Evolutionary conservation across 179 eudicot species (phyloP), one percentile per base, ranked within the genome.

Genomic region (Spinacia oleracea): DNA sequence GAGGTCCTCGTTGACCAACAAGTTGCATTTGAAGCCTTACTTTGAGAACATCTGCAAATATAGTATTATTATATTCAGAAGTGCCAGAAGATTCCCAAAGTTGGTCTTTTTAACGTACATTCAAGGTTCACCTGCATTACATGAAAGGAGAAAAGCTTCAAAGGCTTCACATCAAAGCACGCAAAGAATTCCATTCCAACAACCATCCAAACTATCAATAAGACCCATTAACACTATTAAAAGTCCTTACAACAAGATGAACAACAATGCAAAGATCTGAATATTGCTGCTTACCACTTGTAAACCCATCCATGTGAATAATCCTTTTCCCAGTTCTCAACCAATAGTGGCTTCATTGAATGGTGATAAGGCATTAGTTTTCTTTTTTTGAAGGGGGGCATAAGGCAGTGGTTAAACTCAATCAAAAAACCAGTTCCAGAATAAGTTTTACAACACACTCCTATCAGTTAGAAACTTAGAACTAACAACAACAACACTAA

Each of bases 21-120:
- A 93, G 94, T 85, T 93, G 97, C 98, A 94, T 94, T 86, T 94
- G 98, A 78, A 94, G 88, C 85, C 98, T 89, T 53, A 94, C 98
- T 87, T 94, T 94, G 83, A 94, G 87, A 79, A 94, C 98, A 87
- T 94, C 98, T 94, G 94, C 88, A 87, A 76, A 66, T 53, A 50
- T 27, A 8, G 63, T 70, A 71, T 55, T 34, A 70, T 60, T 76
- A 81, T 15, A 58, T 67, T 77, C 66, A 83, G 67, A 66, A 60
- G 50, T 11, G 45, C 53, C 34, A 56, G 46, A 23, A 64, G 62
- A 68, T 76, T 16, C 27, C 38, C 31, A 70, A 75, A 56, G 50
- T 67, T 4, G 16, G 25, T 15, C 29, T 31, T 62, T 69, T 74
- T 15, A 38, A 25, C 70, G 27, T 51, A 69, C 14, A 25, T 58